phyloP scores from a whole-genome alignment of 176 grass and related monocot genomes.

The maize (Zea mays) region DNA sequence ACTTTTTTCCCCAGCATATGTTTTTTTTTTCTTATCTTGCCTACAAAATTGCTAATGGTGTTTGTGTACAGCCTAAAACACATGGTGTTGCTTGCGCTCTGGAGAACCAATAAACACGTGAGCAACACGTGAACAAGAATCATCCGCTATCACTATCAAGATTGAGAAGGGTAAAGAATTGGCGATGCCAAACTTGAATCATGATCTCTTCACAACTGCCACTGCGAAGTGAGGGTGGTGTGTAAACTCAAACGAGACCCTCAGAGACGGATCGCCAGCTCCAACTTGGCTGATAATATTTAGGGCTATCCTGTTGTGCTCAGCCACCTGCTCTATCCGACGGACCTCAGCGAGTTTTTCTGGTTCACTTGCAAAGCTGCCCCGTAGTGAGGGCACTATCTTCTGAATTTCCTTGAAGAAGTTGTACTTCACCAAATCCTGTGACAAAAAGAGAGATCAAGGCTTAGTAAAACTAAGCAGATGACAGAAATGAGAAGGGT shows the following conservation, averaged over 20 bases:
- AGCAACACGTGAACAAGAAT: not conserved
- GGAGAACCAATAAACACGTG: slow-evolving; percentile 28
- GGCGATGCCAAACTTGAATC: slow-evolving; percentile 21
- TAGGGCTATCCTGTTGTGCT: slow-evolving; percentile 85
- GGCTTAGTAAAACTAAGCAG: slow-evolving; percentile 29
- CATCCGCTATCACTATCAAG: not conserved
- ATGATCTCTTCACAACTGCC: slow-evolving; percentile 86
- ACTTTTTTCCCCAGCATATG: not conserved
- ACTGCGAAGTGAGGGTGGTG: slow-evolving; percentile 92
- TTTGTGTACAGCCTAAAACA: slow-evolving; percentile 34
- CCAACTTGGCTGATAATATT: slow-evolving; percentile 83
- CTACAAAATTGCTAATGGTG: slow-evolving; percentile 52
- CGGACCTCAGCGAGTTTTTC: slow-evolving; percentile 76
- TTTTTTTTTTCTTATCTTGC: slow-evolving; percentile 12
- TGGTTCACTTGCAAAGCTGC: slow-evolving; percentile 66
- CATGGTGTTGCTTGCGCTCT: not conserved
- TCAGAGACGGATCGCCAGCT: slow-evolving; percentile 56
- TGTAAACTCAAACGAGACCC: slow-evolving; percentile 80
- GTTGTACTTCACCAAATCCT: slow-evolving; percentile 86
- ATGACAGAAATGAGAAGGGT: not conserved
- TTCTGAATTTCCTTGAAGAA: slow-evolving; percentile 87
- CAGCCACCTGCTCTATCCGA: slow-evolving; percentile 86
- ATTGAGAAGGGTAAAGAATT: not conserved
- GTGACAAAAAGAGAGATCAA: slow-evolving; percentile 14
- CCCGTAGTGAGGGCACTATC: slow-evolving; percentile 61